Percentiles rank a stretch among this genome's conserved stretches.
Evolutionary conservation across 2,329 filamentous ascomycete species (phyloP).

Genomic region (Fusarium goolgardi): DNA sequence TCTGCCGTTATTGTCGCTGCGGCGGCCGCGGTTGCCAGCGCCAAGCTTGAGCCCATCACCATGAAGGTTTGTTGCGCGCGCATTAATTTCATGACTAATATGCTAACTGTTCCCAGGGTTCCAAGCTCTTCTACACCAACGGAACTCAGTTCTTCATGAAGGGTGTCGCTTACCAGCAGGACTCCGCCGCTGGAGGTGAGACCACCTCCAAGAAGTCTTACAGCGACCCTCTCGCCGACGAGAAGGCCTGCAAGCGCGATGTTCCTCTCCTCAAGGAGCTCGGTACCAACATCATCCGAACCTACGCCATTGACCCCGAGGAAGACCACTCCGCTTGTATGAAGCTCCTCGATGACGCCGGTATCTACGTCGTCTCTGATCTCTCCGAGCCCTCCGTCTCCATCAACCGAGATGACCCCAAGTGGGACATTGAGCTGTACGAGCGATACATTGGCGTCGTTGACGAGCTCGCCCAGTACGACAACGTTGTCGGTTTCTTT

Average conservation of each 20-base stretch:
- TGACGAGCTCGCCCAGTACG: conserved; percentile 83
- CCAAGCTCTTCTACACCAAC: conserved; percentile 90
- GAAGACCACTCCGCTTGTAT: conserved; percentile 86
- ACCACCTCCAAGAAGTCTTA: conserved; percentile 65
- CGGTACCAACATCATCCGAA: conserved; percentile 91
- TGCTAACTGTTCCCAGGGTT: conserved; percentile 61
- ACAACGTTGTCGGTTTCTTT: conserved; percentile 97
- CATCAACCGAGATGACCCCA: conserved; percentile 83
- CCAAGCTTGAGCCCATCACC: conserved; percentile 67
- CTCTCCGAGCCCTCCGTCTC: conserved; percentile 83
- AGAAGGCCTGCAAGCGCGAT: conserved; percentile 80
- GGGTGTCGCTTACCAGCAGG: conserved; percentile 95
- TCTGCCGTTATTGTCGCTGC: conserved; percentile 56
- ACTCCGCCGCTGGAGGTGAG: conserved; percentile 68
- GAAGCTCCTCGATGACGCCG: conserved; percentile 80
- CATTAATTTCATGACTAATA: not conserved
- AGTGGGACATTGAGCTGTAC: conserved; percentile 84
- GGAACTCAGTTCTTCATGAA: conserved; percentile 79
- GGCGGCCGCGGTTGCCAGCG: conserved; percentile 55
- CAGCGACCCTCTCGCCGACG: conserved; percentile 84
- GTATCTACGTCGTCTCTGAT: conserved; percentile 96
- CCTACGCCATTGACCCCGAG: conserved; percentile 89
- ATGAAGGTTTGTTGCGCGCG: conserved; percentile 70
- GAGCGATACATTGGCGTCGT: conserved; percentile 85
- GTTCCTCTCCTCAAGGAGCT: conserved; percentile 83